Evolutionary conservation across 441 rosid species (phyloP), one percentile per base, ranked within the genome.

Genomic region (Biscutella laevigata): DNA sequence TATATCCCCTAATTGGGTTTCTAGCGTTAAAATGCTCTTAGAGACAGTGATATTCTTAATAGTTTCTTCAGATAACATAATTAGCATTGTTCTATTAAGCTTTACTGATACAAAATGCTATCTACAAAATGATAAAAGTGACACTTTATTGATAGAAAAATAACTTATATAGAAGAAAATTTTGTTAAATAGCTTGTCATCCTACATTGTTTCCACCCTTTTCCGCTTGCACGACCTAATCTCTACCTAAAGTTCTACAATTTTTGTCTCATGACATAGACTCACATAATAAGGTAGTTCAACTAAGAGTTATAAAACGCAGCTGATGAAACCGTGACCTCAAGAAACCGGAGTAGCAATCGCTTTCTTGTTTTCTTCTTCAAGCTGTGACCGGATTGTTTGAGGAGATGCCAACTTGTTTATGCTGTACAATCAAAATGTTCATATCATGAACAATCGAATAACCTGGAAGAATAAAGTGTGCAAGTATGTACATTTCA

Each of bases 331-430:
- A 32, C 48, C 11, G 7, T 15, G 0, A 25, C 25, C 38, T 64
- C 16, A 64, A 33, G 62, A 24, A 28, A 4, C 20, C 0, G 2
- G 10, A 32, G 45, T 6, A 41, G 69, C 47, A n/a, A 15, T 49
- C 0, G 44, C 59, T 64, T 39, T 51, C 59, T 53, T 59, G 61
- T 19, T 70, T 24, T 71, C 87, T 73, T 74, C 77, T 54, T 76
- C 80, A 11, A 84, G 79, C 0, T 40, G 41, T 0, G 75, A 38
- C 6, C 86, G 68, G 11, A 82, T 54, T n/a, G 67, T 28, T 29
- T 66, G 70, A 0, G 80, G 63, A 53, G 71, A 73, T 7, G 74
- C 59, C 52, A 36, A 53, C 56, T 78, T 81, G 73, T 76, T 79
- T 44, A 79, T 53, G 51, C 94, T 84, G 80, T 73, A 45, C 0